phyloP scores from a whole-genome alignment of 805 yeast genomes.

The Kurtzmaniella fragi region DNA sequence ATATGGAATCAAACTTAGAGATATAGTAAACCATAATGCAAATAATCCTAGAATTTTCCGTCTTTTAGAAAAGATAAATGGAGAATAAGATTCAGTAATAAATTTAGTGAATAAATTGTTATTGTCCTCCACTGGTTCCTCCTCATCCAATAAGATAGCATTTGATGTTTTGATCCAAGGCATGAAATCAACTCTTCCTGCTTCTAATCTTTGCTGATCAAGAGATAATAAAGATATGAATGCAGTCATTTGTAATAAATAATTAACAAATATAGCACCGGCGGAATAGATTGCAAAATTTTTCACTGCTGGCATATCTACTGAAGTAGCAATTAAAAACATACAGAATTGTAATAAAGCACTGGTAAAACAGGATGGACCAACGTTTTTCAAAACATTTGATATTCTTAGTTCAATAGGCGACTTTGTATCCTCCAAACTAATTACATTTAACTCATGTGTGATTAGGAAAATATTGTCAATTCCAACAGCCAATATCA shows the following conservation, averaged over 20 bases:
- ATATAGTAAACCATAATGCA: slow-evolving; percentile 58
- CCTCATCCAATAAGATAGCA: slow-evolving; percentile 8
- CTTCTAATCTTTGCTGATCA: slow-evolving; percentile 60
- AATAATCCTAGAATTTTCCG: slow-evolving; percentile 51
- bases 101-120: slow-evolving; percentile 19
- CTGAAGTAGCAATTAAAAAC: slow-evolving; percentile 71
- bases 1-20: slow-evolving; percentile 64
- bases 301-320: slow-evolving; percentile 93
- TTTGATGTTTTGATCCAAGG: slow-evolving; percentile 44
- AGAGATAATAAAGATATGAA: slow-evolving; percentile 68
- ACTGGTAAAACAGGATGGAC: slow-evolving; percentile 82
- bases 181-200: slow-evolving; percentile 53
- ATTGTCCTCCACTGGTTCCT: slow-evolving; percentile 1
- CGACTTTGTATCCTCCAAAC: slow-evolving; percentile 3
- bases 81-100: slow-evolving; percentile 51
- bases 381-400: slow-evolving; percentile 63
- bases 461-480: slow-evolving; percentile 87
- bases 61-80: slow-evolving; percentile 47
- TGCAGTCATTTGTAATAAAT: slow-evolving; percentile 72
- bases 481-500: slow-evolving; percentile 92
- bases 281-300: slow-evolving; percentile 92
- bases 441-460: slow-evolving; percentile 50
- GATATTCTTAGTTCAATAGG: slow-evolving; percentile 56
- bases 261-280: slow-evolving; percentile 74
- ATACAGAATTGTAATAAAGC: slow-evolving; percentile 75